These are phyloP conservation scores for Dioscorea zingiberensis DNA, from an alignment of 106 monocot species.

Conservation along the genomic window DNA sequence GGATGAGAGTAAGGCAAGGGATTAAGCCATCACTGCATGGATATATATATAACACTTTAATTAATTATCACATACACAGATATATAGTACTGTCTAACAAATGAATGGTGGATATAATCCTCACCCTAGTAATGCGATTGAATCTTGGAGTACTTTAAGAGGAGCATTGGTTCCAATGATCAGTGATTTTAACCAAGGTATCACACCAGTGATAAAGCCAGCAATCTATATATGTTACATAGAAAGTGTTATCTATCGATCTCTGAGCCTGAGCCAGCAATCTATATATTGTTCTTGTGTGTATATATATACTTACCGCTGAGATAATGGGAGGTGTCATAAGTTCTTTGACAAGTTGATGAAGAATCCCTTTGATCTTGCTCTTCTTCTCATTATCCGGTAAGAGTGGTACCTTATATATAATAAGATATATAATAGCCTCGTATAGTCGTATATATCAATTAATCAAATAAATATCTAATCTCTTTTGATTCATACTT, in stretches of 20 bases:
- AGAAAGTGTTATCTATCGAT: background rate
- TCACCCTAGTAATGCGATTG: slow-evolving; percentile 32
- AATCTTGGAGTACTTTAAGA: slow-evolving; percentile 23
- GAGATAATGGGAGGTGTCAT: slow-evolving; percentile 41
- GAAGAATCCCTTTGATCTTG: slow-evolving; percentile 11
- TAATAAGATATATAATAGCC: slow-evolving; percentile 1
- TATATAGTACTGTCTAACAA: no score
- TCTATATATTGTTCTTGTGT: background rate
- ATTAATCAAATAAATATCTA: background rate
- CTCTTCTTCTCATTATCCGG: slow-evolving; percentile 2
- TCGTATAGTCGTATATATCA: no score
- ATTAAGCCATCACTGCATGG: slow-evolving; percentile 40
- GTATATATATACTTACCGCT: slow-evolving; percentile 27
- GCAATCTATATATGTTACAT: background rate
- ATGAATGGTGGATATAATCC: background rate
- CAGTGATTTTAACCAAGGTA: slow-evolving; percentile 17
- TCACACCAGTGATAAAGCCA: slow-evolving; percentile 10
- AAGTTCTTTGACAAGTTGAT: slow-evolving; percentile 30
- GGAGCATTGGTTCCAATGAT: slow-evolving; percentile 23
- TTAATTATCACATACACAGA: no score
- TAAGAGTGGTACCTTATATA: slow-evolving; percentile 9
- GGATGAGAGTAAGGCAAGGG: slow-evolving; percentile 52
- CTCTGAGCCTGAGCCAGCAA: no score
- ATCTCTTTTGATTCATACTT: background rate
- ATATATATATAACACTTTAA: background rate